Base-by-base conservation (phyloP, 148 eudicot species). In the Cornus florida region DNA sequence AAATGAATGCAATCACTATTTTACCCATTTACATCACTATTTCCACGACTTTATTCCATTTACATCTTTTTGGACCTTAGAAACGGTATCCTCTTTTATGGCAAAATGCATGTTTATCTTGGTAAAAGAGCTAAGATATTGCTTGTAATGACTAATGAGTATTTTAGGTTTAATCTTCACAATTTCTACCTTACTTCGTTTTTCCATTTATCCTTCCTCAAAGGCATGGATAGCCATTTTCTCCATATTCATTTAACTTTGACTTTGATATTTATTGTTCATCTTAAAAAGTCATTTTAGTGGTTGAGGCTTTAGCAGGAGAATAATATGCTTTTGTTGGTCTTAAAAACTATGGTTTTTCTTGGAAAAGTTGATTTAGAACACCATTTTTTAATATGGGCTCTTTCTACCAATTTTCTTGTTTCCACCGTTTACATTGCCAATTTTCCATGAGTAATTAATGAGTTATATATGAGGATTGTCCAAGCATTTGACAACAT, bases 261-360 rank as follows among this genome's bases (percentile, higher is more conserved):
- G 35, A 4, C 67, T 32, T 59, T 67, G 19, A 10, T 60, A 20
- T 19, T 41, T 6, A 11, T 17, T 74, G 28, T 59, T 60, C 7
- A 14, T 74, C 46, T 57, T 35, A 19, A 35, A 43, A 35, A 33
- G 46, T 33, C 20, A 8, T 53, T 73, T 57, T 32, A 19, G 10
- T 56, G 16, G 24, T 64, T 14, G 69, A 35, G 60, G 69, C 24
- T 48, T 62, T 74, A n/a, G 62, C 19, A 38, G n/a, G 50, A 12
- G 28, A 73, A 53, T n/a, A 73, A 8, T 62, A 67, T 75, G 69
- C 69, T 62, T 33, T 59, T 75, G 17, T 19, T 17, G 48, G 72
- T 19, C 39, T 39, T 35, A 4, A 1, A 70, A 32, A 7, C 50
- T 35, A 6, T 39, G 39, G 7, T 33, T 69, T 22, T 13, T 69